Percentiles rank a stretch among this genome's conserved stretches.
Conservation (phyloP, 441 rosid genomes). For the Geranium incanum region DNA sequence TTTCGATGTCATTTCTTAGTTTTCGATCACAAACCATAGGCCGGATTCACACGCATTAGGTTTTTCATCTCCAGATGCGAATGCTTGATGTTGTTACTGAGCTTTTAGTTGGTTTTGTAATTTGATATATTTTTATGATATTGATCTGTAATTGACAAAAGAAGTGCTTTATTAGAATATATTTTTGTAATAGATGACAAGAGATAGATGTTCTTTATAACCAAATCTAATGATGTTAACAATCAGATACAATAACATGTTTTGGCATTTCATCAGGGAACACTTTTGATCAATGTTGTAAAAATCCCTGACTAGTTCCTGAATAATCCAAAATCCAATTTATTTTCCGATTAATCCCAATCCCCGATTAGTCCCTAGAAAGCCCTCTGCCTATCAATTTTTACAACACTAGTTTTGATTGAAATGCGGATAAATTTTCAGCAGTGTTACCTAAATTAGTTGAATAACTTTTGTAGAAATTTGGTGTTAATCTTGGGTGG, state of each 20-base stretch:
- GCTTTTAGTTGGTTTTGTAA: background rate
- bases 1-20: background rate
- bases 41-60: background rate
- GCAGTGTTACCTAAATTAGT: too few species aligned
- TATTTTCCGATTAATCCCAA: too few species aligned
- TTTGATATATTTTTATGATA: background rate
- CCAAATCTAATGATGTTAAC: background rate
- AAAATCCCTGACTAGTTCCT: too few species aligned
- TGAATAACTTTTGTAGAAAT: background rate
- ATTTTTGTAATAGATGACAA: background rate
- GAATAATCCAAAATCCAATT: too few species aligned
- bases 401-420: too few species aligned
- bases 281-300: too few species aligned
- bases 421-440: too few species aligned
- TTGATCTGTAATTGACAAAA: background rate
- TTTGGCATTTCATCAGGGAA: too few species aligned
- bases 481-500: background rate
- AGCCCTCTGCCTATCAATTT: too few species aligned
- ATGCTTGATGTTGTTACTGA: background rate
- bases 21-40: background rate
- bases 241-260: too few species aligned
- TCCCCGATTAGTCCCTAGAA: too few species aligned
- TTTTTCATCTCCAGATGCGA: slow-evolving; percentile 2
- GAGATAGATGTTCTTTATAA: background rate
- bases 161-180: background rate